A percentile compares a stretch with the other conserved stretches of the same genome.
Conservation (phyloP, 371 early-diverging fungal genomes). For the Apophysomyces elegans region DNA sequence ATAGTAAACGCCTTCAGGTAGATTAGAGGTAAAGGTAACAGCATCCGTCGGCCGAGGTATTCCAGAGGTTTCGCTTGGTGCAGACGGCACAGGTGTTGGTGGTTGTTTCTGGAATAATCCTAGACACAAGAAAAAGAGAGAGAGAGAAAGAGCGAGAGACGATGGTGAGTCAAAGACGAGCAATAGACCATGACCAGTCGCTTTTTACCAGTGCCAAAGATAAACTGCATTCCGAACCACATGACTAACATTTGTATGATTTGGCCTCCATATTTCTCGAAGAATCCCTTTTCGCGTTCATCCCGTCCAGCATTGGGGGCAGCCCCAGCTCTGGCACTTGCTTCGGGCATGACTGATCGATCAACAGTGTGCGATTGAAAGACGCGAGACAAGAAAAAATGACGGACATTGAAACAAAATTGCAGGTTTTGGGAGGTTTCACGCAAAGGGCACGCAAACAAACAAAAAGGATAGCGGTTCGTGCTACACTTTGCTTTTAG, state of each 20-base stretch:
- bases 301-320: constrained; percentile 1
- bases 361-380: neutral
- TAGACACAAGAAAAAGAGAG: neutral
- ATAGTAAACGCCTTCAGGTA: constrained; percentile 44
- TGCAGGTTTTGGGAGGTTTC: no score
- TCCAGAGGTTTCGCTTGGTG: constrained; percentile 6
- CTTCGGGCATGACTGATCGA: constrained; percentile 2
- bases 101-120: neutral
- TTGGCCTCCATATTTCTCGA: constrained; percentile 39
- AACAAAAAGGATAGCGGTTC: no score
- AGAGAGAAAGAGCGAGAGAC: neutral
- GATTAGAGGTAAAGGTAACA: constrained; percentile 6
- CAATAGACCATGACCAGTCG: neutral
- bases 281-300: constrained; percentile 32
- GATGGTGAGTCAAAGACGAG: neutral
- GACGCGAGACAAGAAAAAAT: no score
- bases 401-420: no score
- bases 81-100: constrained; percentile 8
- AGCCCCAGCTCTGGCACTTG: constrained; percentile 12
- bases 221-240: constrained; percentile 39
- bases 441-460: no score
- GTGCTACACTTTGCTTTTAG: no score
- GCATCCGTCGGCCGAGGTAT: constrained; percentile 12
- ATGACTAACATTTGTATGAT: constrained; percentile 45
- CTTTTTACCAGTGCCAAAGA: constrained; percentile 33